Conservation (phyloP, 768 basidiomycete species). For the Trametes maxima region DNA sequence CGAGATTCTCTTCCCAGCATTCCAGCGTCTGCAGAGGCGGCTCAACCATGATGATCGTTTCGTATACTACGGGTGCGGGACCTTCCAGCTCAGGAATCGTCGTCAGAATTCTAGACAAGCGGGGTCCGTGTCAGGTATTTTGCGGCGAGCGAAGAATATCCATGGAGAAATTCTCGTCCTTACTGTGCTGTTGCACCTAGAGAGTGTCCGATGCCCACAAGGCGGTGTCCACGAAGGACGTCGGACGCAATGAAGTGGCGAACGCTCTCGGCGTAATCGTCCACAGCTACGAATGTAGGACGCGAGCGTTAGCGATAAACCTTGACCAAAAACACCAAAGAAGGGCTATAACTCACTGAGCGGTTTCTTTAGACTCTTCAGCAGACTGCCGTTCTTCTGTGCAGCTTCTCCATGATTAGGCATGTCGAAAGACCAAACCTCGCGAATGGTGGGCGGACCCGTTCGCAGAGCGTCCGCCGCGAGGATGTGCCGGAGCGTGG, state of each 20-base stretch:
- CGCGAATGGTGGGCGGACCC: neutral
- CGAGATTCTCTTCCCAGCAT: neutral
- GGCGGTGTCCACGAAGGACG: neutral
- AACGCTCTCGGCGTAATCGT: neutral
- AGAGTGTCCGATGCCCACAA: neutral
- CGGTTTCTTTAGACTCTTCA: neutral
- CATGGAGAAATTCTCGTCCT: neutral
- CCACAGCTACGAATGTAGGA: neutral
- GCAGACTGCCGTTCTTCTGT: neutral
- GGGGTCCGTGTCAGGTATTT: neutral
- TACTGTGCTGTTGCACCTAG: neutral
- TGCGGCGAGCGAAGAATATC: neutral
- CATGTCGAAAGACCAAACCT: constrained; percentile 2
- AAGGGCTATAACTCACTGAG: neutral
- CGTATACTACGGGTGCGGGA: neutral
- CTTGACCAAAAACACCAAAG: neutral
- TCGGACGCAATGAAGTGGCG: neutral
- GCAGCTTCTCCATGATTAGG: neutral
- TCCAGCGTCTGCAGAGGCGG: neutral
- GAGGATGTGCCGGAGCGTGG: neutral
- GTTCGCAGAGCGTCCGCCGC: neutral
- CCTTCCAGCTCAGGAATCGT: neutral
- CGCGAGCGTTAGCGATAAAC: neutral
- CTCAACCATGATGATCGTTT: neutral
- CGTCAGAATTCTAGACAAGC: neutral